Evolutionary conservation across 495 filamentous ascomycete species (phyloP).

Genomic region (Mytilinidion resinicola): DNA sequence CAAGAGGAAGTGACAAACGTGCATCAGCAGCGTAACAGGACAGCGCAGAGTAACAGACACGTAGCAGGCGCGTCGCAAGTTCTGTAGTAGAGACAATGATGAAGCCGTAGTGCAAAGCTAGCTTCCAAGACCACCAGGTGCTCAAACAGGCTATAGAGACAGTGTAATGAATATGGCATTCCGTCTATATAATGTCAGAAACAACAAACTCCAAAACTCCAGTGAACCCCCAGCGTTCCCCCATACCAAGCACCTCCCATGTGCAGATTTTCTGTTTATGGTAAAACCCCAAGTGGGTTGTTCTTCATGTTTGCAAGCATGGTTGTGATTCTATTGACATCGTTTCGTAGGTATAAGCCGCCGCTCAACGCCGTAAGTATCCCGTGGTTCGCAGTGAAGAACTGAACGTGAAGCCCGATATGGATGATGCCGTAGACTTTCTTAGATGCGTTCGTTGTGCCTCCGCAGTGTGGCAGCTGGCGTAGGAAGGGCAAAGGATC

Average conservation of each 20-base stretch:
- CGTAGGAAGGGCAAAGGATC: no score
- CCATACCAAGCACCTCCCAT: not conserved
- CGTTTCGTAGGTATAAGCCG: not conserved
- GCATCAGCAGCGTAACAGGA: no score
- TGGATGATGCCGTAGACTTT: conserved; percentile 3
- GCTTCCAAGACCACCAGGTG: no score
- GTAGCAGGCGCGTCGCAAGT: no score
- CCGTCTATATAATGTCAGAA: conserved; percentile 8
- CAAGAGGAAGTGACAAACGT: no score
- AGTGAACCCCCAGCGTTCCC: no score
- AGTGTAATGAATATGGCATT: conserved; percentile 10
- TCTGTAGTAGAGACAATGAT: no score
- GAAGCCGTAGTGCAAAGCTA: no score
- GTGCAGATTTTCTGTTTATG: not conserved
- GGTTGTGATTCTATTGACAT: not conserved
- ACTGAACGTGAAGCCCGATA: not conserved
- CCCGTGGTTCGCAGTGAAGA: not conserved
- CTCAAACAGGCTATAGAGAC: no score
- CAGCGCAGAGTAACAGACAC: no score
- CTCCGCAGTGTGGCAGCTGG: no score
- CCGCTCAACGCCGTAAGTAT: not conserved
- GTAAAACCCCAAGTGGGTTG: not conserved
- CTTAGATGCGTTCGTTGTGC: not conserved
- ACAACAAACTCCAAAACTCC: not conserved
- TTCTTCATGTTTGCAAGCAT: conserved; percentile 1